Evolutionary conservation across 2,329 filamentous ascomycete species (phyloP).

Genomic region (Ceratocystis smalleyi): DNA sequence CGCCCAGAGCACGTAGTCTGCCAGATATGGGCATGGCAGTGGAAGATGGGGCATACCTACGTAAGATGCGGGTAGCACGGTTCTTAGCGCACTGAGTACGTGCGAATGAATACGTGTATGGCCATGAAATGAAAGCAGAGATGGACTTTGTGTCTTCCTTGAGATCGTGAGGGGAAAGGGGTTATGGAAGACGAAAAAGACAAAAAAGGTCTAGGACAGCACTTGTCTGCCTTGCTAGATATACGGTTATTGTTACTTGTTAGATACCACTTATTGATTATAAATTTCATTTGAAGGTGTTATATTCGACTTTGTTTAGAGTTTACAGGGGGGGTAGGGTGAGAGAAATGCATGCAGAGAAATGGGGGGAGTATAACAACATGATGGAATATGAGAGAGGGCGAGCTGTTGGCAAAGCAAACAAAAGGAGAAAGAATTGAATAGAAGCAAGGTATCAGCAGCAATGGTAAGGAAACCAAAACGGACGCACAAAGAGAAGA

Average conservation of each 20-base stretch:
- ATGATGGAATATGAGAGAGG: not conserved
- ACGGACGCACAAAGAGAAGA: not conserved
- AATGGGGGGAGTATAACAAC: not conserved
- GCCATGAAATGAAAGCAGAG: slow-evolving; percentile 1
- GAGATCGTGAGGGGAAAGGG: not conserved
- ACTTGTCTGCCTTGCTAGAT: not conserved
- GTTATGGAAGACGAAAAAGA: not conserved
- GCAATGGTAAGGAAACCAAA: not conserved
- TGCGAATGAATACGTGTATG: slow-evolving; percentile 2
- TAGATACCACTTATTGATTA: slow-evolving; percentile 1
- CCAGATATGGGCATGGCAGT: slow-evolving; percentile 6
- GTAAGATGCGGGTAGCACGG: slow-evolving; percentile 5
- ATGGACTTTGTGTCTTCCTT: not conserved
- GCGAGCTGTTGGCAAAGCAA: not conserved
- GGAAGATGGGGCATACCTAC: slow-evolving; percentile 6
- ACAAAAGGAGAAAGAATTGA: not conserved
- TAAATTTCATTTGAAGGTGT: not conserved
- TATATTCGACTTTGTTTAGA: not conserved
- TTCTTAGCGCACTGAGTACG: slow-evolving; percentile 12
- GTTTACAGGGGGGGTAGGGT: not conserved
- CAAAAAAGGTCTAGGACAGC: not conserved
- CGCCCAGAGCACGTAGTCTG: not conserved
- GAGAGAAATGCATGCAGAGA: not conserved
- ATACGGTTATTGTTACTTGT: not conserved
- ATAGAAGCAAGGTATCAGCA: not conserved